Evolutionary conservation across 140 eudicot genomes (phyloP).

Genomic region (Bidens hawaiensis): DNA sequence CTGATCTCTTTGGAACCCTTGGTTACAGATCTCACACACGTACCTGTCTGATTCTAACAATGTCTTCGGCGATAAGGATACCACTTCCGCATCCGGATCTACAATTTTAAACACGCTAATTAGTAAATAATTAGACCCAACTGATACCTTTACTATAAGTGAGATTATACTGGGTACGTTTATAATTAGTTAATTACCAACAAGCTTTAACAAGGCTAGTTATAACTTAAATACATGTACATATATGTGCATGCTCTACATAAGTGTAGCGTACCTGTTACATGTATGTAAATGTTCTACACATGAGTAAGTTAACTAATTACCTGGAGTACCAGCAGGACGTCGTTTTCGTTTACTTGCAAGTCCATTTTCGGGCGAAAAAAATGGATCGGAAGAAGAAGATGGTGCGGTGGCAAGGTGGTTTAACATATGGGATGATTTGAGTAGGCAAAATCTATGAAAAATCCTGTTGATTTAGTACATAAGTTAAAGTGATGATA

Average conservation of each 20-base stretch:
- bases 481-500: constrained; percentile 38
- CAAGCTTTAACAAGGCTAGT: no score
- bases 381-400: constrained; percentile 50
- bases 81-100: constrained; percentile 98
- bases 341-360: constrained; percentile 55
- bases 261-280: no score
- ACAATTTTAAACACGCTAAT: background rate
- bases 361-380: constrained; percentile 43
- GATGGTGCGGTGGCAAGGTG: constrained; percentile 24
- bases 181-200: no score
- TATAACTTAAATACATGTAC: no score
- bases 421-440: constrained; percentile 38
- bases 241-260: no score
- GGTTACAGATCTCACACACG: constrained; percentile 96
- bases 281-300: background rate
- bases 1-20: constrained; percentile 90
- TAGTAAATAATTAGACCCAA: no score
- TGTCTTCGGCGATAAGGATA: constrained; percentile 80
- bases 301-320: background rate
- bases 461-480: constrained; percentile 17
- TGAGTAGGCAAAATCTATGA: constrained; percentile 20
- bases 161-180: no score
- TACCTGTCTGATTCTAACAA: constrained; percentile 79
- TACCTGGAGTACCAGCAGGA: constrained; percentile 96
- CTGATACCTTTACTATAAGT: no score